Conservation (phyloP, 1,284 basidiomycete species). For the Heliocybe sulcata region DNA sequence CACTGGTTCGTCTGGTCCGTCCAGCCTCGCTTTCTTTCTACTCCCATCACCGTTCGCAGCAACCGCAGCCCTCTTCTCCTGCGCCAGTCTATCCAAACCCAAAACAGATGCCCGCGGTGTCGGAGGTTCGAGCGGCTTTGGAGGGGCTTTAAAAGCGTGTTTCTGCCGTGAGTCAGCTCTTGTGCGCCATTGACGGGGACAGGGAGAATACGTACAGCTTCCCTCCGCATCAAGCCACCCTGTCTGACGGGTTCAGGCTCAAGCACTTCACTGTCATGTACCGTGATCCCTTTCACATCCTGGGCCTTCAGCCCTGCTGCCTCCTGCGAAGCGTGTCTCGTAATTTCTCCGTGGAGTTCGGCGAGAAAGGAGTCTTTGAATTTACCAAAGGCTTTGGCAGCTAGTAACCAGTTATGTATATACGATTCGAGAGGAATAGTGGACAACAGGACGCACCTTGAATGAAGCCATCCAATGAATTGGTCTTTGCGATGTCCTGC, state of each 20-base stretch:
- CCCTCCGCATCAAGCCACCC: conserved; percentile 69
- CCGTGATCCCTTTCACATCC: conserved; percentile 66
- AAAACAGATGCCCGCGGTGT: conserved; percentile 72
- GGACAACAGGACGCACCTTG: conserved; percentile 29
- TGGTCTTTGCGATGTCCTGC: conserved; percentile 73
- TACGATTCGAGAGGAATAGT: conserved; percentile 3
- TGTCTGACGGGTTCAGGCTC: conserved; percentile 71
- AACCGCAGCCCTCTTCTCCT: conserved; percentile 72
- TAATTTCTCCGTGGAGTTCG: conserved; percentile 48
- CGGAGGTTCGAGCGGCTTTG: conserved; percentile 62
- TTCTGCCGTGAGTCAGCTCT: conserved; percentile 34
- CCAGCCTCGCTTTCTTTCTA: conserved; percentile 61
- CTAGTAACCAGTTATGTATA: conserved; percentile 28
- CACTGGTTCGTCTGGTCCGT: conserved; percentile 54
- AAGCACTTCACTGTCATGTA: conserved; percentile 76
- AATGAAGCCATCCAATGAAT: conserved; percentile 57
- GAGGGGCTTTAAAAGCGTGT: conserved; percentile 74
- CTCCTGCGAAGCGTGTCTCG: conserved; percentile 63
- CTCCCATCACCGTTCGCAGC: conserved; percentile 35
- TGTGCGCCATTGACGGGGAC: background rate
- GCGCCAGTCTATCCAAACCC: conserved; percentile 82
- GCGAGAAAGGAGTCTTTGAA: conserved; percentile 63
- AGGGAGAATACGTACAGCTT: conserved; percentile 44
- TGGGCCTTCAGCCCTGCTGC: conserved; percentile 44
- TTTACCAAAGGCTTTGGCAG: conserved; percentile 80